These are phyloP conservation scores for Cystobasidium ongulense DNA, from an alignment of 768 basidiomycete genomes.

Conservation along the genomic window DNA sequence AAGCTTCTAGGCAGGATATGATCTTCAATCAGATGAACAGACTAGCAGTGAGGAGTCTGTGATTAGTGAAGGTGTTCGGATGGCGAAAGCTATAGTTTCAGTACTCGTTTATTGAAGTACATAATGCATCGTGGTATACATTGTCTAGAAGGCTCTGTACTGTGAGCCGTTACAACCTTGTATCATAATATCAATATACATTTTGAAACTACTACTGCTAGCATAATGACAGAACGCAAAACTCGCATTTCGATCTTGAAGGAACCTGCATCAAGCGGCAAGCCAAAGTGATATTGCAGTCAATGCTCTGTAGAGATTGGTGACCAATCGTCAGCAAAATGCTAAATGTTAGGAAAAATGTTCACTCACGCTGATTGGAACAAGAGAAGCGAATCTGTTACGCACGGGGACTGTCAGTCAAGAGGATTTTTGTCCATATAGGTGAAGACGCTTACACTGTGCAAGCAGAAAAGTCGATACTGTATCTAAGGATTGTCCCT, in stretches of 20 bases:
- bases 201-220: background rate
- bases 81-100: no score
- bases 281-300: slow-evolving; percentile 28
- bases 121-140: no score
- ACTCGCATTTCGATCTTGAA: background rate
- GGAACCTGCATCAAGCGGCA: background rate
- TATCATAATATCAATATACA: no score
- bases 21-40: background rate
- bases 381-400: slow-evolving; percentile 16
- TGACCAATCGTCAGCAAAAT: background rate
- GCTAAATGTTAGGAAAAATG: background rate
- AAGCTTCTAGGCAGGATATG: background rate
- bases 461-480: slow-evolving; percentile 23
- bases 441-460: slow-evolving; percentile 23
- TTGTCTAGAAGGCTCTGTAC: no score
- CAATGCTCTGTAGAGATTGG: background rate
- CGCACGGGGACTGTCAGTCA: background rate
- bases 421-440: background rate
- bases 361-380: slow-evolving; percentile 20
- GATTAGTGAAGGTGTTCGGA: no score
- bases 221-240: background rate
- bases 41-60: no score
- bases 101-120: no score
- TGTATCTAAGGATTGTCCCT: slow-evolving; percentile 22
- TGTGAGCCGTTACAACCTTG: background rate